Evolutionary conservation across 495 filamentous ascomycete genomes (phyloP).

Genomic region (Diplogelasinospora grovesii): DNA sequence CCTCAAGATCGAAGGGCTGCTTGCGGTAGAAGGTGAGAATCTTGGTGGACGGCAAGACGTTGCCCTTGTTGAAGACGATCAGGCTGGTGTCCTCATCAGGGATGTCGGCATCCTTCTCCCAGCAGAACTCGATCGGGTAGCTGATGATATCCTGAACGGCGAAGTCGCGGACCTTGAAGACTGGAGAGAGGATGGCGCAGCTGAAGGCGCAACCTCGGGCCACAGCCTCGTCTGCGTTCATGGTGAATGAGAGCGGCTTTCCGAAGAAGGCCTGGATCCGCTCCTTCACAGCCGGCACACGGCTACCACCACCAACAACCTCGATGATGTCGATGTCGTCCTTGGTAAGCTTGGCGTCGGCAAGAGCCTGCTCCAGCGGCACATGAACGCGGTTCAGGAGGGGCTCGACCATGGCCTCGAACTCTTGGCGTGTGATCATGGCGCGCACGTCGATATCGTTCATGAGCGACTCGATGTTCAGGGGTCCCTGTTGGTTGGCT

Average conservation of each 20-base stretch:
- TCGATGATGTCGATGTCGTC: conserved; percentile 95
- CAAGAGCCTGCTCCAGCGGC: conserved; percentile 83
- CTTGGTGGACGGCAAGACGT: conserved; percentile 97
- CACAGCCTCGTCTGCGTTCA: conserved; percentile 97
- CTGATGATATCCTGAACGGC: conserved; percentile 93
- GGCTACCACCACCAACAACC: conserved; percentile 90
- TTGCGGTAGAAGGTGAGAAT: conserved; percentile 99
- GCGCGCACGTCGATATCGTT: conserved; percentile 88
- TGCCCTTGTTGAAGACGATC: conserved; percentile 95
- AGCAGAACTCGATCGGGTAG: conserved; percentile 98
- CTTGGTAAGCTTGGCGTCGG: conserved; percentile 77
- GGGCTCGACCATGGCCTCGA: conserved; percentile 84
- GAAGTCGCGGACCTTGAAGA: conserved; percentile 98
- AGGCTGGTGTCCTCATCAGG: conserved; percentile 97
- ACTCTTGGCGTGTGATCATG: conserved; percentile 88
- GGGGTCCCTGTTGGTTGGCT: conserved; percentile 85
- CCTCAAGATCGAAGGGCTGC: conserved; percentile 94
- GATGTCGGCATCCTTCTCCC: conserved; percentile 98
- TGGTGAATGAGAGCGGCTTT: conserved; percentile 88
- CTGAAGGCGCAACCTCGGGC: conserved; percentile 95
- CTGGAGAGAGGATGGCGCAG: conserved; percentile 94
- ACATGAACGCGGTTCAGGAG: conserved; percentile 65
- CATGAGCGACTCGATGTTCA: conserved; percentile 98
- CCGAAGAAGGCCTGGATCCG: conserved; percentile 83
- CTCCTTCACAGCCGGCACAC: conserved; percentile 89